Evolutionary conservation across 1,284 basidiomycete genomes (phyloP).

Genomic region (Psilocybe mexicana): DNA sequence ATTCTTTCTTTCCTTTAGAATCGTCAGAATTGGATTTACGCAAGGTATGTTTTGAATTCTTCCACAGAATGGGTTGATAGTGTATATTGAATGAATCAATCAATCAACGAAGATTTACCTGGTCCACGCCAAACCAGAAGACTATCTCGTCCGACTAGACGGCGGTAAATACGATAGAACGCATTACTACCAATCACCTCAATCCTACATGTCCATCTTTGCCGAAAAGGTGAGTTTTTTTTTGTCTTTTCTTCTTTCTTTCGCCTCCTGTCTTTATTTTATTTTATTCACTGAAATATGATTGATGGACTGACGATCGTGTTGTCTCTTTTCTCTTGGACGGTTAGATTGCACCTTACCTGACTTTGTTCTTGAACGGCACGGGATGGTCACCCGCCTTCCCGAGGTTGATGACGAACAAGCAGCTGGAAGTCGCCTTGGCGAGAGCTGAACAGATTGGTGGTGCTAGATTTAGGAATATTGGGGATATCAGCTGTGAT

Average conservation of each 20-base stretch:
- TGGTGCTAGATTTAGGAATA: constrained; percentile 61
- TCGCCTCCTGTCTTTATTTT: no score
- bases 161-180: constrained; percentile 60
- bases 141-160: constrained; percentile 65
- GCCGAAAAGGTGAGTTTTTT: constrained; percentile 54
- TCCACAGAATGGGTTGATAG: not conserved
- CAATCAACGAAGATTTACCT: constrained; percentile 63
- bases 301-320: no score
- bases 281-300: no score
- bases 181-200: constrained; percentile 74
- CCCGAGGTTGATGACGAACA: constrained; percentile 77
- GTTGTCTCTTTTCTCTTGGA: no score
- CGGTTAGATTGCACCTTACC: constrained; percentile 84
- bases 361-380: constrained; percentile 84
- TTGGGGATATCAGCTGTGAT: constrained; percentile 89
- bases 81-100: not conserved
- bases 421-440: constrained; percentile 59
- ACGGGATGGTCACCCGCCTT: constrained; percentile 79
- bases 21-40: constrained; percentile 7
- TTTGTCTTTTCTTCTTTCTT: not conserved
- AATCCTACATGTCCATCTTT: constrained; percentile 68
- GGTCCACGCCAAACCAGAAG: constrained; percentile 68
- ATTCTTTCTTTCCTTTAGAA: not conserved
- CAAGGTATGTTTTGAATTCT: constrained; percentile 8
- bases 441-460: constrained; percentile 48